Evolutionary conservation across 352 stramenopile species (phyloP), one percentile per base, ranked within the genome.

Genomic region (Phytophthora uliginosa): DNA sequence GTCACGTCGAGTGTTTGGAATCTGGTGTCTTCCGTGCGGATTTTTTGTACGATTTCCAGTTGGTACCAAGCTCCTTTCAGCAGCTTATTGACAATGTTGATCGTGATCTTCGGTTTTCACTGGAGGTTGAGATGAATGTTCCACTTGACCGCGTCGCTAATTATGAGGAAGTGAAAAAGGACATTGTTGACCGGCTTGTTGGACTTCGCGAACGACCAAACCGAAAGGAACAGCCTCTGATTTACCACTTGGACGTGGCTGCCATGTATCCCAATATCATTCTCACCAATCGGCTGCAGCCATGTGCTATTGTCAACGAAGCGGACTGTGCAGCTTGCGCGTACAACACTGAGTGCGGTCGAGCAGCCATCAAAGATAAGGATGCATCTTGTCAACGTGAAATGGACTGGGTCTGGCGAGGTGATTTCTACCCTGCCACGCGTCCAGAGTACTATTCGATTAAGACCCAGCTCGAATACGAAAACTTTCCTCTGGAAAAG

Each of bases 211-310:
- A 99, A 67, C 89, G 88, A 33, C 98, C 98, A 1, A 91, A 93
- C 50, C 89, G 95, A 6, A 89, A 83, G 63, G 94, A 95, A 83
- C 96, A 89, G 50, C 98, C 98, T 0, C 89, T 98, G 22, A 99
- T 99, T 60, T 99, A 99, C 74, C 98, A 99, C 73, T 93, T 99
- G 71, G 98, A 99, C 81, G 98, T 99, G 3, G 98, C 95, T 26
- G 98, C 98, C 28, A 99, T 99, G 98, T 99, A 99, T 77, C 98
- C 98, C 8, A 99, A 99, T 73, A 99, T 99, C 70, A 99, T 99
- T 79, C 76, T 99, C 10, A 99, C 98, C 7, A 99, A 99, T 74
- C 95, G 98, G 2, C 81, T 99, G 45, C 98, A 99, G 83, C 98
- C 98, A 18, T 98, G 92, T 59, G 95, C 98, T 12, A 99, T 99